Conservation (phyloP, 768 basidiomycete species). For the Pholiota conissans region DNA sequence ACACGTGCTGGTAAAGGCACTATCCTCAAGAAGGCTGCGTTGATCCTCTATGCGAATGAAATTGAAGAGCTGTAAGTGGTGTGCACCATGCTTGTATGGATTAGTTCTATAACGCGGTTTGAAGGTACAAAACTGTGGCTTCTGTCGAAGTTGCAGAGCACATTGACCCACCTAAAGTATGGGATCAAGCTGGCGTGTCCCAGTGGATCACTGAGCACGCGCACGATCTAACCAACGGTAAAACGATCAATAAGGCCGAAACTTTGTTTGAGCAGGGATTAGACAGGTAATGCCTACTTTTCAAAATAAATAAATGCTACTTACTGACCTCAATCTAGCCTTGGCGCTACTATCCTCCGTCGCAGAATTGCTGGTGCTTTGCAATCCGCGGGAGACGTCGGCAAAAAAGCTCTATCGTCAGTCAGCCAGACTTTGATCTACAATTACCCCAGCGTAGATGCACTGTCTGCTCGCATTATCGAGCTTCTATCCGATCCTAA, state of each 20-base stretch:
- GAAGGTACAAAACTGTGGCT: conserved; percentile 9
- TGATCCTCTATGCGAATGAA: conserved; percentile 38
- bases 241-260: conserved; percentile 12
- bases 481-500: conserved; percentile 14
- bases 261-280: conserved; percentile 31
- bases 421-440: conserved; percentile 31
- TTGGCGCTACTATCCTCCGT: conserved; percentile 30
- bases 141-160: neutral
- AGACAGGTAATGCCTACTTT: conserved; percentile 22
- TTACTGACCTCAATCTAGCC: conserved; percentile 6
- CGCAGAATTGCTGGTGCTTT: conserved; percentile 34
- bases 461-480: conserved; percentile 19
- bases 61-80: conserved; percentile 27
- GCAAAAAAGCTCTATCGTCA: conserved; percentile 20
- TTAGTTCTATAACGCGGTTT: conserved; percentile 1
- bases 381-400: conserved; percentile 17
- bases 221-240: conserved; percentile 25
- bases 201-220: conserved; percentile 24
- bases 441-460: conserved; percentile 25
- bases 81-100: neutral
- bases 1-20: conserved; percentile 48
- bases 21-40: conserved; percentile 38
- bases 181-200: conserved; percentile 7
- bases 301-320: neutral
- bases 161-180: conserved; percentile 4